Base-by-base conservation (phyloP, 1,284 basidiomycete species). In the Bothia castanella region DNA sequence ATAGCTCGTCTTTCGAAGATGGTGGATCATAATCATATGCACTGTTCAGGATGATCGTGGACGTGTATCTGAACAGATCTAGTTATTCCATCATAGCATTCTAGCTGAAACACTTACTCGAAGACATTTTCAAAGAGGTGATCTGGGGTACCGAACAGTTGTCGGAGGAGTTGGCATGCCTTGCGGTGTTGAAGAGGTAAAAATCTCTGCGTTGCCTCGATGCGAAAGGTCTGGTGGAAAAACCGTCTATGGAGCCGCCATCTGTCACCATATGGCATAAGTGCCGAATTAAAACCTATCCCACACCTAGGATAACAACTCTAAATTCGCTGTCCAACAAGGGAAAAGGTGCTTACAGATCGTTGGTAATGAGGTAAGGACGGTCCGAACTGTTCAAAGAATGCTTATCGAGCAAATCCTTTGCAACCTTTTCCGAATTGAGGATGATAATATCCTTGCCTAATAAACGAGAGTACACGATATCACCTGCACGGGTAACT, bases 201-300 rank as follows among this genome's bases (percentile, higher is more conserved):
- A 21, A 74, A 69, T 27, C 45, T 37, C 0, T 34, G 13, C 10
- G 20, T 42, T 2, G 42, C 41, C 3, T 47, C 45, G 1, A 21
- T 11, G 4, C 44, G 27, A 20, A 46, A 68, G 11, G 56, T 54
- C 29, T 68, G 61, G 27, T 74, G 69, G 29, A 69, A 65, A 20
- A 72, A 50, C 21, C 62, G 63, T 25, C 75, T 56, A 29, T 70
- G 68, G 1, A 58, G 53, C 14, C 71, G 67, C 75, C 74, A 78
- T 42, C 54, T 51, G 6, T 69, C 61, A 1, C 68, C 66, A 42
- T 76, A 75, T 5, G 60, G 60, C 42, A 71, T 54, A 1, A 74
- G 56, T 0, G 47, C 64, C 0, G 63, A 36, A 29, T 57, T 64
- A 51, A 69, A 74, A 11, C 61, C 64, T 52, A 69, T 61, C 2